Base-by-base conservation (phyloP, 306 rosid genomes). In the Elaeagnus macrophylla region DNA sequence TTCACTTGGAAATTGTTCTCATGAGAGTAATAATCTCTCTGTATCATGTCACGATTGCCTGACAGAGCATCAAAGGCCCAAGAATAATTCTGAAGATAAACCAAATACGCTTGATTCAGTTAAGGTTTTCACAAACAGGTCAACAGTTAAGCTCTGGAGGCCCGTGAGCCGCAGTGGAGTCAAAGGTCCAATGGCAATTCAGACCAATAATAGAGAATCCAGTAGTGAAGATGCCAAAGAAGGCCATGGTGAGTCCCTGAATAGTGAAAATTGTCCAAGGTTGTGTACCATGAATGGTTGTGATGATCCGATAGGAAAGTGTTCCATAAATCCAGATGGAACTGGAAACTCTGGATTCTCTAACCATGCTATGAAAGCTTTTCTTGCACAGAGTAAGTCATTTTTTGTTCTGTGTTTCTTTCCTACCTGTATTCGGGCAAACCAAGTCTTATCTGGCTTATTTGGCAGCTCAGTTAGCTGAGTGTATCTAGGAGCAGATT, bases 331-430 rank as follows among this genome's bases (percentile, higher is more conserved):
- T 56, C 48, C 5, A 1, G 78, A 58, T 69, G 76, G 55, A 48
- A 61, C 43, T 16, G 57, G 66, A 55, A 65, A 62, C 59, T 16
- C 61, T 43, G 69, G n/a, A 56, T 74, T 74, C 32, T 66, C 69
- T 16, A 53, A 65, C 40, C 67, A 36, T 53, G 76, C 72, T 8
- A 84, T 80, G 44, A 74, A 74, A 75, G 81, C 72, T 48, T 85
- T 89, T 66, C 90, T 83, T 49, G 79, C 73, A 6, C 75, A 73
- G 60, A 83, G 97, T 85, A 72, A 77, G 90, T 62, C 55, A 10
- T 17, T 48, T 14, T 37, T 52, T 57, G 0, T 51, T 48, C 10
- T 44, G 32, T 8, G 48, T 54, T 32, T 16, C 39, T 58, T 49
- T 54, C 43, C 14, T 46, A 59, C 18, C 4, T 25, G 32, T 25